These are phyloP conservation scores for Penicillium bialowiezense DNA, from an alignment of 495 filamentous ascomycete species.

Conservation along the genomic window DNA sequence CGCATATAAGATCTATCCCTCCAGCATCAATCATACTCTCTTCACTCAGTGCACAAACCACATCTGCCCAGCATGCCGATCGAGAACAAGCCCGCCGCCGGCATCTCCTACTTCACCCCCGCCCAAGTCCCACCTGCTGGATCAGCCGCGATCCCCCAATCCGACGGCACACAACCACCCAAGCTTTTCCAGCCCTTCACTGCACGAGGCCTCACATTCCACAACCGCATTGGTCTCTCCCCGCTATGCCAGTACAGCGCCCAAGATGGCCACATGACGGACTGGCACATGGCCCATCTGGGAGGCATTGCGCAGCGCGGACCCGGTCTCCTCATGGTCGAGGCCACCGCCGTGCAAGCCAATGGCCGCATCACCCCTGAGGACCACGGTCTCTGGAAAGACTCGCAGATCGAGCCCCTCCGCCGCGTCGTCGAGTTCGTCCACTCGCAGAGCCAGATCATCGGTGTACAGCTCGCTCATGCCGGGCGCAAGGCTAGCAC, in stretches of 20 bases:
- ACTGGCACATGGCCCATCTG: conserved; percentile 56
- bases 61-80: conserved; percentile 21
- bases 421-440: conserved; percentile 61
- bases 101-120: conserved; percentile 63
- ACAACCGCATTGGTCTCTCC: conserved; percentile 56
- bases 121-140: conserved; percentile 58
- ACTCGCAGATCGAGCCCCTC: conserved; percentile 61
- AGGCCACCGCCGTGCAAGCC: conserved; percentile 63
- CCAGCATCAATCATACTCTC: background rate
- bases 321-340: conserved; percentile 60
- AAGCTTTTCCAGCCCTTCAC: conserved; percentile 66
- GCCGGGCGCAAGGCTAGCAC: conserved; percentile 72
- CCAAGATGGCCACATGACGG: conserved; percentile 54
- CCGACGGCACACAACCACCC: conserved; percentile 51
- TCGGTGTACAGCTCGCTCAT: conserved; percentile 67
- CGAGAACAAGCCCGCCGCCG: conserved; percentile 40
- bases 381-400: conserved; percentile 66
- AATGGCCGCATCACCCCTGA: conserved; percentile 71
- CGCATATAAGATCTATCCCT: no score
- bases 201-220: conserved; percentile 56
- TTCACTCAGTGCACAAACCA: no score
- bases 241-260: conserved; percentile 68
- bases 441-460: conserved; percentile 61
- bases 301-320: conserved; percentile 59
- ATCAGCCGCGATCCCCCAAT: conserved; percentile 58